Evolutionary conservation across 768 basidiomycete species (phyloP).

Genomic region (Trametes maxima): DNA sequence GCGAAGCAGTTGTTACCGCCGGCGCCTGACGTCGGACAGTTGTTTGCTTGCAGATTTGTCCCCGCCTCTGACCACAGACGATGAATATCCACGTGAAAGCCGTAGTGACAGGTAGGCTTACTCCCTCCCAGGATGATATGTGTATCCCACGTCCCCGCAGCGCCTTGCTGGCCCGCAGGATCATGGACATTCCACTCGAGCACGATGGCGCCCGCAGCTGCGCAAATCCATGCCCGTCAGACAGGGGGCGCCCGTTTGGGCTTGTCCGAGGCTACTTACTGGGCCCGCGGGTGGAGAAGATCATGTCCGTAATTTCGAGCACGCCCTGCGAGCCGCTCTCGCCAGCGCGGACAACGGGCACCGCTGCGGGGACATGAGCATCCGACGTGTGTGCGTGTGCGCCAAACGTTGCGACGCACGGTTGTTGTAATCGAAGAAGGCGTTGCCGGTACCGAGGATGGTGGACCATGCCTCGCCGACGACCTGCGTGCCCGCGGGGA

Average conservation of each 20-base stretch:
- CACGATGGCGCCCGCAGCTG: conserved; percentile 59
- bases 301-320: conserved; percentile 49
- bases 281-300: conserved; percentile 46
- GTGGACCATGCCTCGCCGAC: conserved; percentile 54
- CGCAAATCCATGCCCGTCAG: neutral
- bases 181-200: conserved; percentile 58
- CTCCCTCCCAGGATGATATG: conserved; percentile 40
- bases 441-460: conserved; percentile 47
- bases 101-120: conserved; percentile 15
- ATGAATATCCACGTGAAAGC: neutral
- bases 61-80: conserved; percentile 24
- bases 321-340: conserved; percentile 38
- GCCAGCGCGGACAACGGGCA: conserved; percentile 47
- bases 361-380: conserved; percentile 25
- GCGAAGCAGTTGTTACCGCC: conserved; percentile 54
- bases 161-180: conserved; percentile 49
- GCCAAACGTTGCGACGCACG: conserved; percentile 20
- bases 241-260: too few species aligned
- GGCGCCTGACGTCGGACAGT: conserved; percentile 38
- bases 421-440: conserved; percentile 42
- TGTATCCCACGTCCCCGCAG: conserved; percentile 55
- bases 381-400: neutral
- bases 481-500: conserved; percentile 50
- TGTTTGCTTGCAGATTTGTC: conserved; percentile 34
- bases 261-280: conserved; percentile 26